A percentile compares a stretch with the other conserved stretches of the same genome.
Conservation (phyloP, 2,329 filamentous ascomycete species). For the Colletotrichum tanaceti region DNA sequence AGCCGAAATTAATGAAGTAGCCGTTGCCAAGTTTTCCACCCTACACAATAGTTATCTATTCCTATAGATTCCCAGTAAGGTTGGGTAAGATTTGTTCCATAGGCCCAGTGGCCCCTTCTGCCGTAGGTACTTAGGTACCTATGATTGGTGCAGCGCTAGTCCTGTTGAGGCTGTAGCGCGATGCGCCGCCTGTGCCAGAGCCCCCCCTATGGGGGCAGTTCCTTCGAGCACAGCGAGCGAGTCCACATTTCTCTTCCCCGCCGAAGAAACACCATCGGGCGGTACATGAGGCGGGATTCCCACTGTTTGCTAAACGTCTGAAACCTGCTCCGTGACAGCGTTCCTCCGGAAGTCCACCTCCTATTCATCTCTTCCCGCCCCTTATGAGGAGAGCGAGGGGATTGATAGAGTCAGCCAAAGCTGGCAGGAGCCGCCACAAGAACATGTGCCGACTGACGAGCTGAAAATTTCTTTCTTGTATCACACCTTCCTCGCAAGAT, state of each 20-base stretch:
- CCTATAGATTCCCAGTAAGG: too few species aligned
- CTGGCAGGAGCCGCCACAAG: neutral
- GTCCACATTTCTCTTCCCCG: neutral
- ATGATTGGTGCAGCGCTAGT: neutral
- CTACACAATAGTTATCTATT: too few species aligned
- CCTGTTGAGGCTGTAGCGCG: neutral
- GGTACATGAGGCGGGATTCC: constrained; percentile 23
- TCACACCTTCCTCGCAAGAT: neutral
- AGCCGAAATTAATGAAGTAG: too few species aligned
- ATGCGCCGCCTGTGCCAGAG: constrained; percentile 3
- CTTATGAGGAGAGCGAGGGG: neutral
- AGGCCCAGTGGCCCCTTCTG: neutral
- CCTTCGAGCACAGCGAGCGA: neutral
- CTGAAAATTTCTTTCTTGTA: neutral
- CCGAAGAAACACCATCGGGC: constrained; percentile 2
- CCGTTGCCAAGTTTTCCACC: too few species aligned
- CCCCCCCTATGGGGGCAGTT: too few species aligned
- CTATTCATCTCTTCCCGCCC: neutral
- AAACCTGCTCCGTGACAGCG: constrained; percentile 34
- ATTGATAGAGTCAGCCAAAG: neutral
- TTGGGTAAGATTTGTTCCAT: too few species aligned
- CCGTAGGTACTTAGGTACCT: neutral
- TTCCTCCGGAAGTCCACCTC: constrained; percentile 6
- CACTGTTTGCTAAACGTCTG: constrained; percentile 35
- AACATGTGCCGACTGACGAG: neutral